phyloP scores from a whole-genome alignment of 768 basidiomycete species.

The Daedaleopsis sinensis region DNA sequence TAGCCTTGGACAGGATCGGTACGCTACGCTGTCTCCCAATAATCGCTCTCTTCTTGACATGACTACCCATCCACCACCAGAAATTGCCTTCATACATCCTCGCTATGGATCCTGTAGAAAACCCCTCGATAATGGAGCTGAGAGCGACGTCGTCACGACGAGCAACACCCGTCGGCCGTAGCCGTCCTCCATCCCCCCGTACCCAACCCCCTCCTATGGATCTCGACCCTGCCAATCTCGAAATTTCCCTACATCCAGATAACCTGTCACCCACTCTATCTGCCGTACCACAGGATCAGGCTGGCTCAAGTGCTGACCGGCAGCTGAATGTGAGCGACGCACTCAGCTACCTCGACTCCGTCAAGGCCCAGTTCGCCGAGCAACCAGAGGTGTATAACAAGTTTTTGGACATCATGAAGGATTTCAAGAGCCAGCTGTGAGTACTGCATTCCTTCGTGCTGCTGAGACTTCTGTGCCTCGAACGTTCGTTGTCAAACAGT shows the following conservation, averaged over 20 bases:
- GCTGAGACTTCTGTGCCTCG: not conserved
- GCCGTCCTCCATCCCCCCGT: not conserved
- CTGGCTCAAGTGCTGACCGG: constrained; percentile 34
- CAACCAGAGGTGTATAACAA: constrained; percentile 65
- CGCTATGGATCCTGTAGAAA: not conserved
- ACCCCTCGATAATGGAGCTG: not conserved
- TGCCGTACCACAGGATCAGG: not conserved
- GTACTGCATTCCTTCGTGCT: constrained; percentile 20
- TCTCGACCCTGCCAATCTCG: not conserved
- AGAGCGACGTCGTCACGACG: not conserved
- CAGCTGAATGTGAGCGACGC: constrained; percentile 66
- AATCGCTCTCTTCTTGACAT: too few relatives aligned
- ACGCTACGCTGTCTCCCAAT: too few relatives aligned
- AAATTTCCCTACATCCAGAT: not conserved
- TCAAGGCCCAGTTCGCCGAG: constrained; percentile 61
- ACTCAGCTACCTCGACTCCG: constrained; percentile 63
- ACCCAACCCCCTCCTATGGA: not conserved
- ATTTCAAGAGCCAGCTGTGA: constrained; percentile 68
- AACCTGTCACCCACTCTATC: not conserved
- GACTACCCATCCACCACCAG: too few relatives aligned
- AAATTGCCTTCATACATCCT: not conserved
- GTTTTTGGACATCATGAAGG: constrained; percentile 74
- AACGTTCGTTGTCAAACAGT: too few relatives aligned
- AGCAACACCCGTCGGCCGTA: not conserved
- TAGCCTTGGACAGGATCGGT: too few relatives aligned